Evolutionary conservation across 805 yeast species (phyloP), one percentile per base, ranked within the genome.

Genomic region (Yarrowia sp.): DNA sequence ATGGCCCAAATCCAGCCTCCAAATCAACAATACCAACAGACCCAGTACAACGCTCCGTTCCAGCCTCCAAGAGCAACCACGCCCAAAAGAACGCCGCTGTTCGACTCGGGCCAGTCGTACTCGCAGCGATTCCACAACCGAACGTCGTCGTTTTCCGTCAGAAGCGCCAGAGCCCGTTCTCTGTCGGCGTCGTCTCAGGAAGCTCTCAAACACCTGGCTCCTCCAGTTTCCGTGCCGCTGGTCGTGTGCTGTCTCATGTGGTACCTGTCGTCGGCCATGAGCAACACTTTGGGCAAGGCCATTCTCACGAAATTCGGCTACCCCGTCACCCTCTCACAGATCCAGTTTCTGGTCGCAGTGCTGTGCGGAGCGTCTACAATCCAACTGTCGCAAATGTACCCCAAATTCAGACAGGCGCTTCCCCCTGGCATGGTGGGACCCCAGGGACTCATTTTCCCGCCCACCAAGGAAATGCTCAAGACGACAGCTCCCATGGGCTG

Each of bases 401-500:
- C 76, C 62, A 65, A 67, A 9, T 65, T 73, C 65, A 75, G 74
- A 32, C 72, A 73, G 70, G 73, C 52, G 49, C 73, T 74, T 67
- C 81, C 78, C 54, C 72, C 70, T 51, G 80, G 70, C 62, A 72
- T 72, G 67, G 73, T 73, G 56, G 66, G 65, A 28, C 70, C 71
- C 6, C 68, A 71, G 59, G 58, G 67, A 30, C 74, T 74, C 43
- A 62, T 67, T 43, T 63, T 67, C 30, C 69, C 68, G 16, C 75
- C 75, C 3, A 70, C 73, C 21, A 52, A 58, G 41, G 68, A 67
- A 12, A 73, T 76, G 59, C 66, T 76, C 33, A 56, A 62, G 30
- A 67, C 74, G 64, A 90, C 96, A 0, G 83, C 90, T 22, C 98
- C 98, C 19, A 91, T 93, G 96, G 98, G 98, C 8, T 79, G 86